These are phyloP conservation scores for Mycena maculata DNA, from an alignment of 768 basidiomycete genomes.

Conservation along the genomic window DNA sequence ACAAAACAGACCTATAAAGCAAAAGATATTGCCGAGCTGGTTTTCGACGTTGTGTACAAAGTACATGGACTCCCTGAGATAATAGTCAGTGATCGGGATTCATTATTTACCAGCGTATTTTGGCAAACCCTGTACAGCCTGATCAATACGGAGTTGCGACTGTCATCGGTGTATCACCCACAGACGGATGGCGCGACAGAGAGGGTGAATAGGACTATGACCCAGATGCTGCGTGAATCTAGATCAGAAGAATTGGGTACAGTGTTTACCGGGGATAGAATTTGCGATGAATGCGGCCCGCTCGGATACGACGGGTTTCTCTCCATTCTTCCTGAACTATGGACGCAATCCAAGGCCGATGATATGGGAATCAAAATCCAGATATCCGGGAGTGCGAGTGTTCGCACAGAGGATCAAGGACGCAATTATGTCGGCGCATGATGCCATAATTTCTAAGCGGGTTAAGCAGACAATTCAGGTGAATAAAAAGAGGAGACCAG, in stretches of 20 bases:
- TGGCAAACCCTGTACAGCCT: slow-evolving; percentile 5
- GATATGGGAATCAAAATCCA: slow-evolving; percentile 27
- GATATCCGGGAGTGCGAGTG: slow-evolving; percentile 20
- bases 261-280: slow-evolving; percentile 30
- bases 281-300: slow-evolving; percentile 40
- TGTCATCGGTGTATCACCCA: slow-evolving; percentile 42
- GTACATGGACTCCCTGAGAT: slow-evolving; percentile 40
- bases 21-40: slow-evolving; percentile 19
- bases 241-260: slow-evolving; percentile 42
- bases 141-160: slow-evolving; percentile 5
- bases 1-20: slow-evolving; percentile 25
- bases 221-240: slow-evolving; percentile 34
- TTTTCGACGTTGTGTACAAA: slow-evolving; percentile 36
- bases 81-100: slow-evolving; percentile 43
- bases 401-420: slow-evolving; percentile 28
- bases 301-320: slow-evolving; percentile 37
- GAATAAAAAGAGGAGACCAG: slow-evolving; percentile 34
- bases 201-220: slow-evolving; percentile 38
- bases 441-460: slow-evolving; percentile 42
- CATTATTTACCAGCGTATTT: slow-evolving; percentile 14
- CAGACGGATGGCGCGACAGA: slow-evolving; percentile 29
- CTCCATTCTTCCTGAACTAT: slow-evolving; percentile 41
- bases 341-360: slow-evolving; percentile 37
- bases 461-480: slow-evolving; percentile 39
- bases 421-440: slow-evolving; percentile 40